Evolutionary conservation across 192 early-diverging fungal genomes (phyloP), one percentile per base, ranked within the genome.

Genomic region (Paraglomus brasilianum): DNA sequence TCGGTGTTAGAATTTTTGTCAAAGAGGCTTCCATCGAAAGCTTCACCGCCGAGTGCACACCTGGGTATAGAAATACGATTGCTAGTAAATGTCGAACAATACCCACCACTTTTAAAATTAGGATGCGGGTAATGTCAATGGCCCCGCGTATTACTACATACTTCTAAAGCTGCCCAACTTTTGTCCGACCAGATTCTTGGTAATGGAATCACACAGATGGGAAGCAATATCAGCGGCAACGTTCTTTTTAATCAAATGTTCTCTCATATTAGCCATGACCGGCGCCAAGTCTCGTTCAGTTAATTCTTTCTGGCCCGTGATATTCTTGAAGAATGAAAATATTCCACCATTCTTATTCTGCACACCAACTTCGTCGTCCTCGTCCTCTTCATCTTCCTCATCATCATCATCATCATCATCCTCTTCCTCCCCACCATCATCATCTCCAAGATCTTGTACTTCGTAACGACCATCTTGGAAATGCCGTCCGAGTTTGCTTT

Each of bases 181-280:
- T 72, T 90, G 81, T 0, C 94, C 95, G 3, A 90, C 65, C 36
- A 98, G 72, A 42, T 82, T 86, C 17, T 76, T 80, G 11, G 79
- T 72, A 19, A 96, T 93, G 38, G 92, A 89, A 50, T 88, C 85
- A 73, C 92, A 94, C 7, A 98, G 81, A 69, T 94, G 87, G 42
- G 87, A 79, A 6, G 94, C 87, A 55, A 95, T 92, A 70, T 95
- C 90, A 1, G 89, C 84, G 0, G 96, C 96, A 1, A 98, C 96
- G 73, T 98, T 98, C 78, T 96, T 95, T 74, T 85, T 86, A 49
- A 95, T 85, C 65, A 98, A 72, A 73, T 96, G 94, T 69, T 95
- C 91, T 69, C 90, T 91, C 91, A 98, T 95, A 70, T 88, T 92
- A 39, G 82, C 79, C 82, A 98, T 83, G 6, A 89, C 85, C n/a